Percentiles rank a stretch among this genome's conserved stretches.
These are phyloP conservation scores for Populus tomentosa DNA, from an alignment of 441 rosid genomes.

Conservation along the genomic window DNA sequence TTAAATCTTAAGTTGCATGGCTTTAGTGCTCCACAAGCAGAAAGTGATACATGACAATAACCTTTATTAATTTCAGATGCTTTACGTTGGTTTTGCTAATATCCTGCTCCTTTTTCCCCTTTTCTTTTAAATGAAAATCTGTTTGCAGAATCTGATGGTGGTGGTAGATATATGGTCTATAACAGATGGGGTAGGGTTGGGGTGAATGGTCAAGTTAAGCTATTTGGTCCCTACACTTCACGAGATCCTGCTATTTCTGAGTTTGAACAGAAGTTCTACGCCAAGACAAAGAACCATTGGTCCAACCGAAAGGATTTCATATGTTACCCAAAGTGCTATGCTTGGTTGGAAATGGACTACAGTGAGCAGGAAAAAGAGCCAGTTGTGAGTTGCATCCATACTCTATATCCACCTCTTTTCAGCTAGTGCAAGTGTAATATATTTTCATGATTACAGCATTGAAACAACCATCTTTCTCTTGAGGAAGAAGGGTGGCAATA, in stretches of 20 bases:
- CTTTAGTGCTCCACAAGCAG: not conserved
- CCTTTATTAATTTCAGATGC: not conserved
- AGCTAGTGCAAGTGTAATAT: not conserved
- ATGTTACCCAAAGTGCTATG: conserved; percentile 53
- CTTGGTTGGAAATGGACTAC: conserved; percentile 88
- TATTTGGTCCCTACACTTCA: conserved; percentile 62
- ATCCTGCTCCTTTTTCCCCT: not conserved
- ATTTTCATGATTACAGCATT: not conserved
- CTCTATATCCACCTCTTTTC: not conserved
- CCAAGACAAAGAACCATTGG: conserved; percentile 72
- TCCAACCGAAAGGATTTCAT: conserved; percentile 48
- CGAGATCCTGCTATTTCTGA: conserved; percentile 43
- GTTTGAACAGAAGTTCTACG: conserved; percentile 60
- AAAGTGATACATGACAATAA: not conserved
- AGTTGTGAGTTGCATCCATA: conserved; percentile 30
- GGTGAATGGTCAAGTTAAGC: conserved; percentile 74
- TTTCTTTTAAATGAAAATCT: not conserved
- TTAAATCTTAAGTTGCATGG: not conserved
- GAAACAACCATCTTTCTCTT: not conserved
- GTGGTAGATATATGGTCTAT: conserved; percentile 51
- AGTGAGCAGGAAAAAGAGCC: conserved; percentile 43
- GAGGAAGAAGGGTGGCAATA: not conserved
- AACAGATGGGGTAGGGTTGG: conserved; percentile 87
- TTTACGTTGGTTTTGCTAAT: not conserved
- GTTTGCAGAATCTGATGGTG: conserved; percentile 57